phyloP scores from a whole-genome alignment of 2,329 filamentous ascomycete genomes.

The Blastomyces percursus region DNA sequence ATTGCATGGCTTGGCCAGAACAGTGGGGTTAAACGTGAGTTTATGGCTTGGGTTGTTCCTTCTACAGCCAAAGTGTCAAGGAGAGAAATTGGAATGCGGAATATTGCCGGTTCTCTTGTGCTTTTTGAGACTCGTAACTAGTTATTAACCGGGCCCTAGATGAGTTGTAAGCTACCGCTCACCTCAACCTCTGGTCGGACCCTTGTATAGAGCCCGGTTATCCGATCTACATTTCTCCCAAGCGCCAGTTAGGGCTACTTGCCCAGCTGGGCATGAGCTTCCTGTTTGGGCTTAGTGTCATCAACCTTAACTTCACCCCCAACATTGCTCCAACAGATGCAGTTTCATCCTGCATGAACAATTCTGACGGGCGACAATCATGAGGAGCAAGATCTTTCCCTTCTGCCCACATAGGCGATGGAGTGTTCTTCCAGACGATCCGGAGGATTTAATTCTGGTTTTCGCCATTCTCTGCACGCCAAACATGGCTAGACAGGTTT shows the following conservation, averaged over 20 bases:
- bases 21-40: no score
- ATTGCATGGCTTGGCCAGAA: no score
- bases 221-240: no score
- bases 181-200: no score
- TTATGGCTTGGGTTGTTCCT: no score
- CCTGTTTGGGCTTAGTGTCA: neutral
- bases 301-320: neutral
- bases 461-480: neutral
- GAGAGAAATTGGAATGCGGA: no score
- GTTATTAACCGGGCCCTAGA: no score
- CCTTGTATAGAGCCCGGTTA: no score
- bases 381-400: neutral
- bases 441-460: neutral
- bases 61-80: no score
- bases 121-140: no score
- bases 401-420: neutral
- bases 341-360: conserved; percentile 8
- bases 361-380: neutral
- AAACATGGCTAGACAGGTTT: neutral
- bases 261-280: neutral
- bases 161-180: no score
- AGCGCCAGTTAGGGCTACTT: neutral
- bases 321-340: neutral
- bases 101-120: no score
- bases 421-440: neutral